Evolutionary conservation across 495 filamentous ascomycete species (phyloP), one percentile per base, ranked within the genome.

Genomic region (Pseudoneurospora amorphoporcata): DNA sequence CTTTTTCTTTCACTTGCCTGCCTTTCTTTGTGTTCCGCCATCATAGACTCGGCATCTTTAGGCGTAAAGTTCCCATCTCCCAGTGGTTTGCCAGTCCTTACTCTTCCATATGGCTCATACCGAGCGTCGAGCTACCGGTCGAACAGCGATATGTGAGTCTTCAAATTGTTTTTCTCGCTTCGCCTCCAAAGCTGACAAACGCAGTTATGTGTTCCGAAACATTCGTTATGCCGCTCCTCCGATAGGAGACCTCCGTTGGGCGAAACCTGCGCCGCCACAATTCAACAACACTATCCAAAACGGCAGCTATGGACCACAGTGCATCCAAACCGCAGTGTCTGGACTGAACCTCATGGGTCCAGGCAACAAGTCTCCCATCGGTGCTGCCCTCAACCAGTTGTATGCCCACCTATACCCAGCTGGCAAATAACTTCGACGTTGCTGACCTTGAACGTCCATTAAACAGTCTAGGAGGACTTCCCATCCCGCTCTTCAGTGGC

Each of bases 141-240:
- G 39, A 40, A 72, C 10, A 75, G 69, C 39, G 75, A 79, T 68
- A 69, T 75, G 75, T 75, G 68, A 72, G 72, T 73, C 8, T 68
- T 58, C 3, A 41, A 19, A 38, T 53, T 10, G 35, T 40, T 8
- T 14, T 16, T 32, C 37, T 17, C 19, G 8, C 9, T 14, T 4
- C 12, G 16, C 19, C n/a, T 58, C 45, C 12, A 39, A 42, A 32
- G 39, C 68, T 58, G 29, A 68, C 40, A 35, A 3, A 4, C 10
- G 73, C 32, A 81, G 79, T 35, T 88, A 87, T 42, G 80, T 78
- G 17, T 88, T 88, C 77, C 84, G 81, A 61, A 90, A 89, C 70
- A 88, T 90, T 72, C 83, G 88, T 1, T 90, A 85, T 77, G 88
- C 86, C 9, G 84, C 86, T 2, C 83, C 85, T 14, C 87, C 88